Evolutionary conservation across 2,329 filamentous ascomycete genomes (phyloP).

Genomic region (Ophiostoma himal-ulmi): DNA sequence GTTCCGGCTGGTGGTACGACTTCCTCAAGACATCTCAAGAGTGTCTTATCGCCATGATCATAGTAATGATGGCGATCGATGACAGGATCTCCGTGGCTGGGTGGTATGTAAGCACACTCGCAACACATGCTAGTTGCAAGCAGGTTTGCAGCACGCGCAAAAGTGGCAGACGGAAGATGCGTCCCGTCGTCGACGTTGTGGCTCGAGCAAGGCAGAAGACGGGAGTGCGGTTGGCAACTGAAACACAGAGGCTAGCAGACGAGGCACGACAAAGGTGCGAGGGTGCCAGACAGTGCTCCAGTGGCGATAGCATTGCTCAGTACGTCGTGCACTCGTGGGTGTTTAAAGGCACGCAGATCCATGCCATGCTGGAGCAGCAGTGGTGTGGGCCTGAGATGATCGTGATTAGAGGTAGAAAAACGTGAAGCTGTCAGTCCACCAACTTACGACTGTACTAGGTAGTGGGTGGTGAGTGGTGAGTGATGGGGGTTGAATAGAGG

Average conservation of each 20-base stretch:
- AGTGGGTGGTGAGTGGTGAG: neutral
- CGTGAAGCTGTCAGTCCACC: neutral
- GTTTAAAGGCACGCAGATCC: neutral
- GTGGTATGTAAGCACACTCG: neutral
- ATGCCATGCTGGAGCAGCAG: neutral
- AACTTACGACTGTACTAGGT: neutral
- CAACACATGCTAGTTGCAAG: neutral
- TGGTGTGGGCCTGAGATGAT: neutral
- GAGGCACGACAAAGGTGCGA: neutral
- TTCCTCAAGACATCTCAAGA: neutral
- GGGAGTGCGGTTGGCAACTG: neutral
- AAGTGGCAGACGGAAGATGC: neutral
- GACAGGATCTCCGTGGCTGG: neutral
- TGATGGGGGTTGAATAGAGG: neutral
- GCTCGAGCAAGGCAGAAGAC: too few species aligned
- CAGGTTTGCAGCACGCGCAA: neutral
- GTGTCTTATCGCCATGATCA: neutral
- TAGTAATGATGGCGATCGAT: neutral
- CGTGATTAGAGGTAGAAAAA: slow-evolving; percentile 8
- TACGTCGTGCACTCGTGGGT: neutral
- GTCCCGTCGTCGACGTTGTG: too few species aligned
- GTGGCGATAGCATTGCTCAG: neutral
- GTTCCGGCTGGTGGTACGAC: neutral
- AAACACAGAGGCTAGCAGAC: neutral
- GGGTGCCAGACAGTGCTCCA: neutral